Percentiles rank a stretch among this genome's conserved stretches.
Conservation (phyloP, 345 rosid species). For the Gynandropsis gynandra region DNA sequence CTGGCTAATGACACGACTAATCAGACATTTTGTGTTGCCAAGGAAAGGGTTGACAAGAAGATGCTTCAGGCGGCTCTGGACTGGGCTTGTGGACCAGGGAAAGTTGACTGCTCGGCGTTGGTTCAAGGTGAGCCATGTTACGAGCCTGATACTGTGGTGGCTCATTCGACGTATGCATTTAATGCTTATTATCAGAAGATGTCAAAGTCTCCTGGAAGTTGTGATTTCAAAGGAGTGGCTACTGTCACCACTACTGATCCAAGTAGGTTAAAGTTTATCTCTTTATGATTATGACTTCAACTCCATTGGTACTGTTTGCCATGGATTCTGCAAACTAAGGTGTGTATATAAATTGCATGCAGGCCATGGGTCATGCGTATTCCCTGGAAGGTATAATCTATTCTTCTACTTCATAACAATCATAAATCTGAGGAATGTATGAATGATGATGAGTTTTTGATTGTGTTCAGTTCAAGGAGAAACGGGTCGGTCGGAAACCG, state of each 20-base stretch:
- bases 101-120: slow-evolving; percentile 49
- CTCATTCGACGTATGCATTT: slow-evolving; percentile 57
- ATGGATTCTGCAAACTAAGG: neutral
- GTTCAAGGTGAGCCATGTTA: slow-evolving; percentile 47
- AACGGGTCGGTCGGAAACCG: no score
- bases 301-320: no score
- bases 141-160: slow-evolving; percentile 44
- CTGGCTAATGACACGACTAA: slow-evolving; percentile 57
- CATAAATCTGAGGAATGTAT: no score
- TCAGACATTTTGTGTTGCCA: slow-evolving; percentile 53
- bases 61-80: slow-evolving; percentile 65
- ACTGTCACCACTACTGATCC: slow-evolving; percentile 50
- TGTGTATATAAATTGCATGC: slow-evolving; percentile 16
- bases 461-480: no score
- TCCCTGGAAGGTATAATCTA: slow-evolving; percentile 69
- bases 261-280: slow-evolving; percentile 32
- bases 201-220: slow-evolving; percentile 39
- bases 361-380: slow-evolving; percentile 60
- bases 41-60: slow-evolving; percentile 51
- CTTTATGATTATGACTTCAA: neutral
- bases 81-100: slow-evolving; percentile 68
- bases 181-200: slow-evolving; percentile 48
- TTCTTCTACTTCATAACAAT: no score
- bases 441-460: no score
- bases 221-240: slow-evolving; percentile 60